phyloP scores from a whole-genome alignment of 2,329 filamentous ascomycete species.

The Chalaropsis thielavioides region DNA sequence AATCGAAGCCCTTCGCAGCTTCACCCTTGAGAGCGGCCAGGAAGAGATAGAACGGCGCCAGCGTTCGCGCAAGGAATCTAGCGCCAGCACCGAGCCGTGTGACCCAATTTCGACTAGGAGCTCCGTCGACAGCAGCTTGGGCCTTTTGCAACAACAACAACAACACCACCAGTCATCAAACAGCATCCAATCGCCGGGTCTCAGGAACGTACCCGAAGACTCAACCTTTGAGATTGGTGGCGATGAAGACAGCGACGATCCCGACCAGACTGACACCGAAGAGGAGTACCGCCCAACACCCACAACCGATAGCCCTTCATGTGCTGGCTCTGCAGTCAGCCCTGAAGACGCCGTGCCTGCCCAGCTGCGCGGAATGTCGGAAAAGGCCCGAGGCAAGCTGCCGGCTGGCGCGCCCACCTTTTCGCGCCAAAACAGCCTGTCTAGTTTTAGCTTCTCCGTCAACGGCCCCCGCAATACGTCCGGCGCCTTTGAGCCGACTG shows the following conservation, averaged over 20 bases:
- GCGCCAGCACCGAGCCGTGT: constrained; percentile 34
- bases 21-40: constrained; percentile 83
- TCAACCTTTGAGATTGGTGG: constrained; percentile 79
- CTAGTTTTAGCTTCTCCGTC: constrained; percentile 42
- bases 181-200: constrained; percentile 32
- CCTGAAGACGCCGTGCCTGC: constrained; percentile 66
- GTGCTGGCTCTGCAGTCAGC: constrained; percentile 52
- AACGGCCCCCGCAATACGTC: constrained; percentile 22
- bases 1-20: constrained; percentile 71
- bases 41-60: constrained; percentile 76
- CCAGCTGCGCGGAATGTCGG: constrained; percentile 83
- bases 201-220: constrained; percentile 58
- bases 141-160: constrained; percentile 42
- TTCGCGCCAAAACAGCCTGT: constrained; percentile 78
- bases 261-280: constrained; percentile 34
- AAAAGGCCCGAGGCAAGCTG: constrained; percentile 93
- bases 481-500: constrained; percentile 59
- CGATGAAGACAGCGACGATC: constrained; percentile 53
- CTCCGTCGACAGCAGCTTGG: constrained; percentile 54
- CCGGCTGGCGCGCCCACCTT: constrained; percentile 70
- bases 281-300: constrained; percentile 36
- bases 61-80: constrained; percentile 51
- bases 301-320: constrained; percentile 47
- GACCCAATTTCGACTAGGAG: constrained; percentile 38
- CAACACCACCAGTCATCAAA: constrained; percentile 32